A percentile compares a stretch with the other conserved stretches of the same genome.
Conservation (phyloP, 2,329 filamentous ascomycete species). For the Penicillium frequentans region DNA sequence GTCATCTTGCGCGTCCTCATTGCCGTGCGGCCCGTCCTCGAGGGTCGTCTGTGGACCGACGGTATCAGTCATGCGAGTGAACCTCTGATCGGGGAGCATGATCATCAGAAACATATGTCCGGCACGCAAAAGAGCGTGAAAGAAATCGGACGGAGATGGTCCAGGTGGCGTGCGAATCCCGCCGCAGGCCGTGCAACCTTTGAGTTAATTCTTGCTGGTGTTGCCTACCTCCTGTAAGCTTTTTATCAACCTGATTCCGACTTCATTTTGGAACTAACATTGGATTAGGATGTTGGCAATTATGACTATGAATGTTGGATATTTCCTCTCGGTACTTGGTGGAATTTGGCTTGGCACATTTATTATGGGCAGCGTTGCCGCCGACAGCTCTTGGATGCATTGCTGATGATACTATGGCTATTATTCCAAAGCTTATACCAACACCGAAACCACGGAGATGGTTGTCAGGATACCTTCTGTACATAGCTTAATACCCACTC, state of each 20-base stretch:
- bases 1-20: constrained; percentile 67
- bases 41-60: constrained; percentile 34
- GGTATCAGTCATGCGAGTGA: constrained; percentile 7
- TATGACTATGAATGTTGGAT: constrained; percentile 83
- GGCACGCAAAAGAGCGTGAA: constrained; percentile 9
- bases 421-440: background rate
- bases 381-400: constrained; percentile 18
- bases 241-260: background rate
- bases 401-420: constrained; percentile 1
- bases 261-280: constrained; percentile 34
- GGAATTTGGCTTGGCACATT: constrained; percentile 55
- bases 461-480: background rate
- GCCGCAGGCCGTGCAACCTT: constrained; percentile 70
- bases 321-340: constrained; percentile 73
- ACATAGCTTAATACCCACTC: background rate
- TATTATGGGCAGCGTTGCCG: constrained; percentile 24
- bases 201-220: constrained; percentile 67
- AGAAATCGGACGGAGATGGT: constrained; percentile 21
- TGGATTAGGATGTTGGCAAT: constrained; percentile 66
- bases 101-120: constrained; percentile 1
- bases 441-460: background rate
- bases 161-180: constrained; percentile 70
- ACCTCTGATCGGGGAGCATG: background rate
- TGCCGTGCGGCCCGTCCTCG: constrained; percentile 61
- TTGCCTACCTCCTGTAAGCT: constrained; percentile 81